Evolutionary conservation across 306 rosid species (phyloP), one percentile per base, ranked within the genome.

Genomic region (Astragalus glycyphyllos): DNA sequence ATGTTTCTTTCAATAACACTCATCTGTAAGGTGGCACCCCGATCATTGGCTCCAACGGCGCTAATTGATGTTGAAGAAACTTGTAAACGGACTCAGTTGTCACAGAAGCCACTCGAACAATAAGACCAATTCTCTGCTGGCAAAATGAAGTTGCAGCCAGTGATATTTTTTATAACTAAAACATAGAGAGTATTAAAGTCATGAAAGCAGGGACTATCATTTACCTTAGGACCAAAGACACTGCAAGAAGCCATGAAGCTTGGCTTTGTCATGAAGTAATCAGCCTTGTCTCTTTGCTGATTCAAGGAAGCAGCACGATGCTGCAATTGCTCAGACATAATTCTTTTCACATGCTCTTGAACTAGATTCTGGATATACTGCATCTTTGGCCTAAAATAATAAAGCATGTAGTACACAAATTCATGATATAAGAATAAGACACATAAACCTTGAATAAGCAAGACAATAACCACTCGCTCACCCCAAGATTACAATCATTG

Each of bases 401-500:
- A 47, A 34, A 46, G 26, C 40, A 29, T 40, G 58, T 8, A 58
- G 13, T 46, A 64, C 10, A 70, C 14, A 15, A 78, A 47, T 16
- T 62, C 58, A 35, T 56, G 40, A 65, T 46, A 45, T 0, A 64
- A n/a, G n/a, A n/a, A n/a, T n/a, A n/a, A 15, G 68, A 73, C 45
- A 45, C 40, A 32, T 9, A 20, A 78, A 63, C 61, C 65, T 7
- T 9, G 35, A 59, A 32, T 47, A 38, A 42, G 71, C 8, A 20
- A 32, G 14, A 66, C 6, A 61, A 68, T 46, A n/a, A n/a, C 58
- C 64, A 66, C 66, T 5, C 23, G 77, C 85, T 63, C 55, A 93
- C 96, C 98, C 98, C 72, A 89, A 66, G 53, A 94, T 81, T 61
- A 90, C 79, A 81, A 90, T 69, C 98, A 90, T 94, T 53, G 98